Conservation (phyloP, 768 basidiomycete species). For the Epithele typhae region DNA sequence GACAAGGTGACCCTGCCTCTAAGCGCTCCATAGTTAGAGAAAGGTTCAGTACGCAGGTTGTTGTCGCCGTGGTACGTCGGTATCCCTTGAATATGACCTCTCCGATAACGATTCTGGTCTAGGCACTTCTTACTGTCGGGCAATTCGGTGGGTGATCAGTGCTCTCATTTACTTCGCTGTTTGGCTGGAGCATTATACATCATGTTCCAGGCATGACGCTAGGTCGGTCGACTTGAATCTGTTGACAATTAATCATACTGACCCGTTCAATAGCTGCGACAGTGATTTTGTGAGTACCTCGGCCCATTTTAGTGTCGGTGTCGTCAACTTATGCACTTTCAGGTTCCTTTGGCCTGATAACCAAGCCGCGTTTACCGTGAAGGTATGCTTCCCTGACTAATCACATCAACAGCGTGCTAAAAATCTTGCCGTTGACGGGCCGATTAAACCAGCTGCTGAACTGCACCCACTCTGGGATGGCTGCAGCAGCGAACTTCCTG, state of each 20-base stretch:
- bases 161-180: not conserved
- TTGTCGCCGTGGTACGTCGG: no score
- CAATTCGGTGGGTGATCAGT: not conserved
- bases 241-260: no score
- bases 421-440: not conserved
- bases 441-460: not conserved
- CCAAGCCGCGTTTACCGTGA: not conserved
- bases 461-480: slow-evolving; percentile 1
- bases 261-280: not conserved
- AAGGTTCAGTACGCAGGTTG: no score
- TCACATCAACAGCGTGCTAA: not conserved
- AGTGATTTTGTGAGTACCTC: not conserved
- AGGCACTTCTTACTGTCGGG: slow-evolving; percentile 1
- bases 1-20: no score
- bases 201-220: not conserved
- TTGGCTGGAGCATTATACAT: not conserved
- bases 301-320: no score
- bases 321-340: no score
- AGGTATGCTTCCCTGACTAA: not conserved
- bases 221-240: not conserved
- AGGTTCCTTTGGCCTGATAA: slow-evolving; percentile 1
- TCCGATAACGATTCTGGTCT: not conserved
- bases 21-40: no score
- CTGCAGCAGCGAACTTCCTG: not conserved
- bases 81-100: not conserved